A percentile compares a stretch with the other conserved stretches of the same genome.
Conservation (phyloP, 2,329 filamentous ascomycete genomes). For the Claviceps digitariae region DNA sequence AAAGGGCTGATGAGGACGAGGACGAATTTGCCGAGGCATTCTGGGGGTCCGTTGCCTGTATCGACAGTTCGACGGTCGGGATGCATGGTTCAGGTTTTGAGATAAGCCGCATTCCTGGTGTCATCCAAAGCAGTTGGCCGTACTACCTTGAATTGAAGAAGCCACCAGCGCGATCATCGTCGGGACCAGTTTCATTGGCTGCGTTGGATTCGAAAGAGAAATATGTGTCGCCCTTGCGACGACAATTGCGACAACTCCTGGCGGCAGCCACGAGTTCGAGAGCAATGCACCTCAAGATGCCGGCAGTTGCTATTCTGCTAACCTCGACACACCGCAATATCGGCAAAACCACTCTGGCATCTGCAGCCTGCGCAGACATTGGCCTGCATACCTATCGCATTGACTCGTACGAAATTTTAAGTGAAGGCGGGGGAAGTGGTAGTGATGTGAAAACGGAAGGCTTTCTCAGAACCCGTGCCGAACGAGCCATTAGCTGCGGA, state of each 20-base stretch:
- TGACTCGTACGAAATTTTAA: slow-evolving; percentile 85
- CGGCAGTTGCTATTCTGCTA: slow-evolving; percentile 75
- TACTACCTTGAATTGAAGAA: slow-evolving; percentile 75
- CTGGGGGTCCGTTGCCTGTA: slow-evolving; percentile 77
- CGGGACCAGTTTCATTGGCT: slow-evolving; percentile 25
- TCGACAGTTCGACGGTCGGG: slow-evolving; percentile 75
- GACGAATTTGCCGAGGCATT: slow-evolving; percentile 50
- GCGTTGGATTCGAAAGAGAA: slow-evolving; percentile 32
- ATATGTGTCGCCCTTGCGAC: slow-evolving; percentile 46
- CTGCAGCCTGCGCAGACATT: slow-evolving; percentile 69
- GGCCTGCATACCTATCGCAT: slow-evolving; percentile 82
- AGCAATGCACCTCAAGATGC: slow-evolving; percentile 75
- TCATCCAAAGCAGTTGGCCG: slow-evolving; percentile 67
- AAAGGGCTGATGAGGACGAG: slow-evolving; percentile 39
- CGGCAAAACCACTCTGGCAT: slow-evolving; percentile 72
- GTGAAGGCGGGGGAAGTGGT: slow-evolving; percentile 69
- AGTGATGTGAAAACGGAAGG: slow-evolving; percentile 91
- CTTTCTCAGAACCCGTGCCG: slow-evolving; percentile 73
- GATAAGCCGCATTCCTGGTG: slow-evolving; percentile 65
- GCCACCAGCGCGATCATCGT: slow-evolving; percentile 33
- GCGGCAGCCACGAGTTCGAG: slow-evolving; percentile 78
- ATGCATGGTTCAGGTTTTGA: slow-evolving; percentile 88
- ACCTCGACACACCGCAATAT: slow-evolving; percentile 88
- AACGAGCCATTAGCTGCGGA: slow-evolving; percentile 80
- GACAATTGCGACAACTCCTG: slow-evolving; percentile 70